Percentiles rank a stretch among this genome's conserved stretches.
phyloP scores from a whole-genome alignment of 2,329 filamentous ascomycete species.

The Pezicula rhizophila region DNA sequence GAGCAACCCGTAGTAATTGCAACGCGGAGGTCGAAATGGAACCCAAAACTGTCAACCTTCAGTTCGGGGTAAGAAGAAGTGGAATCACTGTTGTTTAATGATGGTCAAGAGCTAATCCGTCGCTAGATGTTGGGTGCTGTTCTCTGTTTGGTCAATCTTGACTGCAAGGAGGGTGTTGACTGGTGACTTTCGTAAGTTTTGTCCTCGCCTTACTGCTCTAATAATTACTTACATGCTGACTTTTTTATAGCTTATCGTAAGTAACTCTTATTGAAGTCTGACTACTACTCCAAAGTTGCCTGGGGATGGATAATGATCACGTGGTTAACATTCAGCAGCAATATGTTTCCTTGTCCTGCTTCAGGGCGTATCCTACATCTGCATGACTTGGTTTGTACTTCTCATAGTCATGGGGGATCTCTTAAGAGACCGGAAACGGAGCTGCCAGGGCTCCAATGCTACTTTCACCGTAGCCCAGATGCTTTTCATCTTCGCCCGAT shows the following conservation, averaged over 20 bases:
- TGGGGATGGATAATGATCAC: not conserved
- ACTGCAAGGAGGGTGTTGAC: conserved; percentile 18
- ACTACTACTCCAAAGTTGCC: too few relatives aligned
- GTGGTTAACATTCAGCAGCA: conserved; percentile 9
- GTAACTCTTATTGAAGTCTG: conserved; percentile 1
- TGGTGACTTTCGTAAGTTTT: conserved; percentile 20
- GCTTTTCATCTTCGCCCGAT: conserved; percentile 11
- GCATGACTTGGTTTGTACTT: conserved; percentile 11
- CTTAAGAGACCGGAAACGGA: conserved; percentile 3
- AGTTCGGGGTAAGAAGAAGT: not conserved
- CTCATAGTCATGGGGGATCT: conserved; percentile 10
- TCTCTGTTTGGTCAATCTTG: conserved; percentile 14
- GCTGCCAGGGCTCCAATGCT: conserved; percentile 3
- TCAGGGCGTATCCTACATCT: conserved; percentile 18
- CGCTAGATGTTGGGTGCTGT: conserved; percentile 12
- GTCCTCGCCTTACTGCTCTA: not conserved
- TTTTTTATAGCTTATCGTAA: conserved; percentile 15
- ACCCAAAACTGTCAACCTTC: not conserved
- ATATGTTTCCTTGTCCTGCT: conserved; percentile 19
- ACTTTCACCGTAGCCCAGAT: conserved; percentile 8
- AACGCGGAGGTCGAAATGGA: not conserved
- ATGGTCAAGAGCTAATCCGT: not conserved
- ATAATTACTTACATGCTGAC: not conserved
- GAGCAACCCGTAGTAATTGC: not conserved
- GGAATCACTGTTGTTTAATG: not conserved